Conservation (phyloP, 2,329 filamentous ascomycete species). For the Penicillium sp. region DNA sequence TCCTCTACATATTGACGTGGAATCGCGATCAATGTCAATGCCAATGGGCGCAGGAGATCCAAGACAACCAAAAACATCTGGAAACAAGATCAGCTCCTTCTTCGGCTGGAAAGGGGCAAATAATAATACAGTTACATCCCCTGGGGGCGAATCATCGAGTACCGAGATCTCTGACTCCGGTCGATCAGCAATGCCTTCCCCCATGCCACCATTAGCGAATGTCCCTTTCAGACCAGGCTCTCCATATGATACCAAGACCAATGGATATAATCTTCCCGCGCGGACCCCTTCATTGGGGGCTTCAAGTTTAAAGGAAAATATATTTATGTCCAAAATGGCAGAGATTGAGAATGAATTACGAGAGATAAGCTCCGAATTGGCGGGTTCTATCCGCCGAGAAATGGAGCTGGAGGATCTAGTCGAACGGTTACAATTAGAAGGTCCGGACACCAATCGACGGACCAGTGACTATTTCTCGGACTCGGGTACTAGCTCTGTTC, state of each 20-base stretch:
- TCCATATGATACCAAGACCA: slow-evolving; percentile 52
- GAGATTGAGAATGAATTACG: slow-evolving; percentile 94
- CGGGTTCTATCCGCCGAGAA: slow-evolving; percentile 86
- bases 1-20: slow-evolving; percentile 46
- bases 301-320: slow-evolving; percentile 43
- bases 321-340: slow-evolving; percentile 62
- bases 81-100: slow-evolving; percentile 61
- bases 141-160: slow-evolving; percentile 57
- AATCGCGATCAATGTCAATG: slow-evolving; percentile 36
- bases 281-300: slow-evolving; percentile 45
- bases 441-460: slow-evolving; percentile 61
- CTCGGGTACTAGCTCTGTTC: slow-evolving; percentile 82
- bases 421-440: slow-evolving; percentile 79
- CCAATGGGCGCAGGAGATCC: slow-evolving; percentile 34
- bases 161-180: slow-evolving; percentile 63
- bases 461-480: slow-evolving; percentile 99
- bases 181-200: slow-evolving; percentile 58
- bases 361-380: slow-evolving; percentile 88
- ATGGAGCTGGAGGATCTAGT: slow-evolving; percentile 96
- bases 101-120: slow-evolving; percentile 60
- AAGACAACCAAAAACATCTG: slow-evolving; percentile 51
- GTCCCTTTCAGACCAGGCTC: slow-evolving; percentile 42
- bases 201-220: slow-evolving; percentile 42
- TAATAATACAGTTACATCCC: slow-evolving; percentile 44
- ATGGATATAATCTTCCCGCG: slow-evolving; percentile 48